Evolutionary conservation across 1,284 basidiomycete species (phyloP).

Genomic region (Phlebopus sp.): DNA sequence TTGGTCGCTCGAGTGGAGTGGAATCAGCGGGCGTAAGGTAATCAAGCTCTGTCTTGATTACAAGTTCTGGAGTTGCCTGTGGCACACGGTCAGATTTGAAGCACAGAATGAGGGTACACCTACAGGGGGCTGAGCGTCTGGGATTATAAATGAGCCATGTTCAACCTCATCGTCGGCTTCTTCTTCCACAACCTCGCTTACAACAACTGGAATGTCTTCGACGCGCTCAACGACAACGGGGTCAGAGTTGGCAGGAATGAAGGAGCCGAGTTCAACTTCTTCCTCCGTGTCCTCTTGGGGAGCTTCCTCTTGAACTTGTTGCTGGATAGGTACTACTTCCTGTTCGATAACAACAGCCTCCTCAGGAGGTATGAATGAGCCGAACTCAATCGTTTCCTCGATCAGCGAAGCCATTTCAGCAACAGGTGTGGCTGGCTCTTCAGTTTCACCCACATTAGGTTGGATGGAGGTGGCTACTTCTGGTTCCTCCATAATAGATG

Average conservation of each 20-base stretch:
- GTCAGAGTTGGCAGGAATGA: slow-evolving; percentile 3
- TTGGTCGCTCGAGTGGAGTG: slow-evolving; percentile 17
- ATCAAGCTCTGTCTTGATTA: not conserved
- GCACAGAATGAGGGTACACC: not conserved
- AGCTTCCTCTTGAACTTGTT: slow-evolving; percentile 5
- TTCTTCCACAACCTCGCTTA: not conserved
- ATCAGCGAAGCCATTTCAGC: too few species aligned
- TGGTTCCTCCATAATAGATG: not conserved
- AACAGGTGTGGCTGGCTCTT: too few species aligned
- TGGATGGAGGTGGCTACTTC: too few species aligned
- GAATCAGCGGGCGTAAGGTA: not conserved
- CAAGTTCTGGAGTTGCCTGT: not conserved
- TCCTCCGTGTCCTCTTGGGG: slow-evolving; percentile 7
- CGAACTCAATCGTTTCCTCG: not conserved
- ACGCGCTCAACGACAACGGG: slow-evolving; percentile 6
- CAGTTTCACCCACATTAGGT: too few species aligned
- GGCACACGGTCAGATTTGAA: not conserved
- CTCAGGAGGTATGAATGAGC: slow-evolving; percentile 3
- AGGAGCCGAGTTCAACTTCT: not conserved
- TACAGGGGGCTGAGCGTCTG: not conserved
- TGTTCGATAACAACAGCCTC: not conserved
- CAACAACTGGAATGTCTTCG: slow-evolving; percentile 7
- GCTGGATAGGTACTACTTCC: not conserved
- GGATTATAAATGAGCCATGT: slow-evolving; percentile 3
- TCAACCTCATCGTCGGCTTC: slow-evolving; percentile 1